Evolutionary conservation across 202 grass and related monocot species (phyloP).

Genomic region (Schoenoplectus tabernaemontani): DNA sequence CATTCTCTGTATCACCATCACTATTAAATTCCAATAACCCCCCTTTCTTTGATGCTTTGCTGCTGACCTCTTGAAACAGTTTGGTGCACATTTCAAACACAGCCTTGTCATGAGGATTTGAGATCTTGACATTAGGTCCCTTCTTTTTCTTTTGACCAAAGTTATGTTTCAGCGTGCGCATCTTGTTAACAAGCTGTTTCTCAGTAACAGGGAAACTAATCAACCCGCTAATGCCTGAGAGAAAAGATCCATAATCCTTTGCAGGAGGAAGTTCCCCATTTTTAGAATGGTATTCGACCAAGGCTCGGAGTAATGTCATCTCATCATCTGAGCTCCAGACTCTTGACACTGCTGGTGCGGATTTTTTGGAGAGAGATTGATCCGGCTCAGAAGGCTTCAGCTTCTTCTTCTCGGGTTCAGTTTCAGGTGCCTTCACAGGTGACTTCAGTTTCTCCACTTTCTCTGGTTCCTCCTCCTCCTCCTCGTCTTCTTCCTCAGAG

Average conservation of each 20-base stretch:
- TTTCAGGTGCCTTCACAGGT: background rate
- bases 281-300: slow-evolving; percentile 30
- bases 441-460: background rate
- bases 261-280: slow-evolving; percentile 27
- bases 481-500: slow-evolving; percentile 21
- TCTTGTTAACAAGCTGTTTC: slow-evolving; percentile 33
- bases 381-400: background rate
- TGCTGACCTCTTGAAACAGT: slow-evolving; percentile 2
- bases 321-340: slow-evolving; percentile 50
- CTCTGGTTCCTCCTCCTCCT: background rate
- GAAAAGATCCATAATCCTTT: slow-evolving; percentile 12
- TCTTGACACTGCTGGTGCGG: background rate
- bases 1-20: background rate
- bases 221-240: slow-evolving; percentile 24
- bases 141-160: slow-evolving; percentile 3
- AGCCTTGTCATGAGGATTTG: slow-evolving; percentile 16
- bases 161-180: slow-evolving; percentile 13
- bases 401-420: background rate
- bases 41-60: background rate
- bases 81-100: slow-evolving; percentile 21
- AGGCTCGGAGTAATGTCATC: slow-evolving; percentile 32
- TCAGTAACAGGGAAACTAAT: slow-evolving; percentile 8
- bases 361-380: background rate
- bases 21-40: background rate
- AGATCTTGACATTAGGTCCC: background rate